A percentile compares a stretch with the other conserved stretches of the same genome.
phyloP scores from a whole-genome alignment of 805 yeast genomes.

The Lachancea nothofagi region DNA sequence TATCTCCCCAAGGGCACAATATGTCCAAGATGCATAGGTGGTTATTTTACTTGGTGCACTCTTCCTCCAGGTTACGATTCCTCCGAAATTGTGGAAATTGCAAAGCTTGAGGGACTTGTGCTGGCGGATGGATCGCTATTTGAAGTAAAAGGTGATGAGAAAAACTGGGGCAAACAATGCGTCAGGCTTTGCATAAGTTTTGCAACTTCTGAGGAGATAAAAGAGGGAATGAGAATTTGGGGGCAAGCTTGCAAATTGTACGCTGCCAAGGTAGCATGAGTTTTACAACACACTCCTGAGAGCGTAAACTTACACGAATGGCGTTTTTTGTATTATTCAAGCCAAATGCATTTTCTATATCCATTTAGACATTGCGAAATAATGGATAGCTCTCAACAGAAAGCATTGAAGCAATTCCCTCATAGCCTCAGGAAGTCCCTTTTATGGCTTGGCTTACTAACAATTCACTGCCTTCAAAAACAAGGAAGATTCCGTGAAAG shows the following conservation, averaged over 20 bases:
- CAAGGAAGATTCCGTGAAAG: too few relatives aligned
- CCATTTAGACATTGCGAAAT: too few relatives aligned
- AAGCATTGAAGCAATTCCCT: too few relatives aligned
- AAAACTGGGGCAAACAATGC: conserved; percentile 58
- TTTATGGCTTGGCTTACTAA: too few relatives aligned
- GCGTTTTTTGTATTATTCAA: too few relatives aligned
- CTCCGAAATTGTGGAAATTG: conserved; percentile 28
- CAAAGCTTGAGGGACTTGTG: conserved; percentile 42
- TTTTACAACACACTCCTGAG: too few relatives aligned
- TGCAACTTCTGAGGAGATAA: background rate
- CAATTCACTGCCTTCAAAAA: too few relatives aligned
- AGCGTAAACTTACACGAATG: too few relatives aligned
- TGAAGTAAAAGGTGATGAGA: conserved; percentile 64
- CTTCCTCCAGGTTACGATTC: conserved; percentile 45
- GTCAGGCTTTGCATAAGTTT: conserved; percentile 40
- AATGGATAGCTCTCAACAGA: too few relatives aligned
- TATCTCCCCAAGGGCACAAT: conserved; percentile 55
- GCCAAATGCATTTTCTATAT: too few relatives aligned
- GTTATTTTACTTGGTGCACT: conserved; percentile 79
- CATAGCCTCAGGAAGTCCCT: too few relatives aligned
- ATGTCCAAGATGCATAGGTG: conserved; percentile 65
- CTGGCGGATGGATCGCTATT: conserved; percentile 75
- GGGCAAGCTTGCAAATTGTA: background rate
- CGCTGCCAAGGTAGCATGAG: too few relatives aligned
- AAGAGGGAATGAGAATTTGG: conserved; percentile 2